Evolutionary conservation across 805 yeast genomes (phyloP).

Genomic region (Torulaspora microellipsoides): DNA sequence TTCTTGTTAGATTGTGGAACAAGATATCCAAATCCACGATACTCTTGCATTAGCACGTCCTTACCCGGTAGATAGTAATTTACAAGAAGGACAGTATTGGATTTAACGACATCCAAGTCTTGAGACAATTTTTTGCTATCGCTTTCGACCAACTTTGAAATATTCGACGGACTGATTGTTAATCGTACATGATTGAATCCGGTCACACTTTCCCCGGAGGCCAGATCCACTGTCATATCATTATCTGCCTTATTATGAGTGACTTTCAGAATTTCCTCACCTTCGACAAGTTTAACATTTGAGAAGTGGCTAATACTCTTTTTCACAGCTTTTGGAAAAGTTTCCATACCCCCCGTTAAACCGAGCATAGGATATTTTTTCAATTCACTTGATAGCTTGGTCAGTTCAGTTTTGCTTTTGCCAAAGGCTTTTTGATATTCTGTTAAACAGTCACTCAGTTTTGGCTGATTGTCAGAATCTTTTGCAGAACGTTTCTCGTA

Average conservation of each 20-base stretch:
- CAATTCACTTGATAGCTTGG: conserved; percentile 36
- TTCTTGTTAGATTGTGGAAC: conserved; percentile 56
- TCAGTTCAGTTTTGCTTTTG: conserved; percentile 38
- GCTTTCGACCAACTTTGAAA: conserved; percentile 35
- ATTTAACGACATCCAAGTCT: conserved; percentile 27
- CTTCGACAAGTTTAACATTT: conserved; percentile 31
- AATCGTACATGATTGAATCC: conserved; percentile 55
- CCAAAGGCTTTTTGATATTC: conserved; percentile 40
- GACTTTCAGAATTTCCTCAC: conserved; percentile 10
- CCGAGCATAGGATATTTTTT: conserved; percentile 59
- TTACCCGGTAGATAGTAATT: conserved; percentile 56
- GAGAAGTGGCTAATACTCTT: conserved; percentile 35
- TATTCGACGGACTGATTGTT: conserved; percentile 46
- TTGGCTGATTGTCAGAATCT: conserved; percentile 15
- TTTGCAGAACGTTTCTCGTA: conserved; percentile 33
- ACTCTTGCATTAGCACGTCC: conserved; percentile 36
- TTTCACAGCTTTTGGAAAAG: conserved; percentile 44
- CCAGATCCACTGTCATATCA: conserved; percentile 2
- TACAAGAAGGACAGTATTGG: conserved; percentile 55
- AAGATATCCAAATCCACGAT: conserved; percentile 81
- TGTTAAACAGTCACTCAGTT: conserved; percentile 30
- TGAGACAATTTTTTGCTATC: conserved; percentile 16
- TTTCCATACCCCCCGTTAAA: conserved; percentile 52
- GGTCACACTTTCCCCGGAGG: conserved; percentile 2
- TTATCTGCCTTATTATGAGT: conserved; percentile 2